phyloP scores from a whole-genome alignment of 1,284 basidiomycete genomes.

The Ceratorhiza oryzae-sativae region DNA sequence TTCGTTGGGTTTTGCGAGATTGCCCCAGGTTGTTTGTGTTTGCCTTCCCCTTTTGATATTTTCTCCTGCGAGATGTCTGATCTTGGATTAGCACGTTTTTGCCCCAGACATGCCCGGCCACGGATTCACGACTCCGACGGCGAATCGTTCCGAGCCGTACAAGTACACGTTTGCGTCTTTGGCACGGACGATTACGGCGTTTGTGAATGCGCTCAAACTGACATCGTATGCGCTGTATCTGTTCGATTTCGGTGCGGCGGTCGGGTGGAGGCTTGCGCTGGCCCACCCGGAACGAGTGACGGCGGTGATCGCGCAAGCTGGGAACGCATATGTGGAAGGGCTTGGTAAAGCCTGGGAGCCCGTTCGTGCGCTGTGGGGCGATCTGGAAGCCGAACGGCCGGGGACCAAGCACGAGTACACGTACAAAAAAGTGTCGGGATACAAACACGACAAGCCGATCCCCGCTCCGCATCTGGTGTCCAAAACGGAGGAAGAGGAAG shows the following conservation, averaged over 20 bases:
- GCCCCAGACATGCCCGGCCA: conserved; percentile 62
- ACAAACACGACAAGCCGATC: background rate
- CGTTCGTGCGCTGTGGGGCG: conserved; percentile 52
- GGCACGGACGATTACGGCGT: conserved; percentile 53
- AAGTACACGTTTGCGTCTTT: conserved; percentile 56
- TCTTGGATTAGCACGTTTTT: conserved; percentile 57
- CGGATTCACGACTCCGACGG: conserved; percentile 53
- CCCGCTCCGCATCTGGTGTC: conserved; percentile 42
- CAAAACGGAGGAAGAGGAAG: background rate
- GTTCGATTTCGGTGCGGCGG: conserved; percentile 59
- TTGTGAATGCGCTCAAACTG: conserved; percentile 55
- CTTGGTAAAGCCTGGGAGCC: conserved; percentile 54
- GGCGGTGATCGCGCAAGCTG: conserved; percentile 59
- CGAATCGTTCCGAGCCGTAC: conserved; percentile 48
- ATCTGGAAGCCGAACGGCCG: conserved; percentile 32
- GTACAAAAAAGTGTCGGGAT: conserved; percentile 26
- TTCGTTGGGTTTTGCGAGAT: no score
- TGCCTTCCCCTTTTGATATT: no score
- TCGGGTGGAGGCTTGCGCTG: conserved; percentile 57
- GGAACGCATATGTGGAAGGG: conserved; percentile 59
- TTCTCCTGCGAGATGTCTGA: no score
- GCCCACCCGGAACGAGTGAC: conserved; percentile 54
- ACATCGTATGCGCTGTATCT: conserved; percentile 56
- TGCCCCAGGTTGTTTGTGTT: no score
- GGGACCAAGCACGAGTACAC: conserved; percentile 16